Base-by-base conservation (phyloP, 2,329 filamentous ascomycete genomes). In the Colletotrichum godetiae region DNA sequence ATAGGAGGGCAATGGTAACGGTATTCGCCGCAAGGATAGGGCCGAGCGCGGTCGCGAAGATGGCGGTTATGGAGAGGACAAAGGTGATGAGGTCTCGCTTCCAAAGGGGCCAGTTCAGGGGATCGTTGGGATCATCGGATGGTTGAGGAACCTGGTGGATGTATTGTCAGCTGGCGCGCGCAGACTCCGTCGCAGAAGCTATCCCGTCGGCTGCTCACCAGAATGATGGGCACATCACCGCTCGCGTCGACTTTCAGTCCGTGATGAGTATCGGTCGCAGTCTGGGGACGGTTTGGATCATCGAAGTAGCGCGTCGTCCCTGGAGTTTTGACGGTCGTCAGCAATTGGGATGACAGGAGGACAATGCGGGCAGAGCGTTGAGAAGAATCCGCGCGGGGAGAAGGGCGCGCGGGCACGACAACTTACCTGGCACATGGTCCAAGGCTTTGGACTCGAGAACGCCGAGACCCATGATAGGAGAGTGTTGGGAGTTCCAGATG, bases 21-120 rank as follows among this genome's bases (percentile, higher is more conserved):
- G 95, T 97, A 82, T 97, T 95, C 70, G 95, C 94, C 58, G 95
- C 95, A 76, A 98, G 92, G 69, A 98, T 92, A 5, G 96, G 93
- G 35, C 94, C 95, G 11, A 97, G 90, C 0, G 94, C 93, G 13
- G 94, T 94, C 64, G 94, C 95, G 76, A 98, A 92, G 79, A 98
- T 92, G 75, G 94, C 93, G 29, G 93, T 89, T 73, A 97, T 84
- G 75, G 93, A 98, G 31, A 98, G 90, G 75, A 94, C 89, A 71
- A 91, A 86, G 74, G 95, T 92, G 79, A 97, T 95, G 66, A 93
- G 77, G 81, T 98, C 95, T 80, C 95, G 94, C 77, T 90, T 90
- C 93, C 94, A 96, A 74, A 97, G 82, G 27, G 95, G 93, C 95
- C 95, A 98, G 80, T 87, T 88, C 75, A 98, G 86, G 35, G 95